These are phyloP conservation scores for Podospora tetraspora DNA, from an alignment of 495 filamentous ascomycete genomes.

Conservation along the genomic window DNA sequence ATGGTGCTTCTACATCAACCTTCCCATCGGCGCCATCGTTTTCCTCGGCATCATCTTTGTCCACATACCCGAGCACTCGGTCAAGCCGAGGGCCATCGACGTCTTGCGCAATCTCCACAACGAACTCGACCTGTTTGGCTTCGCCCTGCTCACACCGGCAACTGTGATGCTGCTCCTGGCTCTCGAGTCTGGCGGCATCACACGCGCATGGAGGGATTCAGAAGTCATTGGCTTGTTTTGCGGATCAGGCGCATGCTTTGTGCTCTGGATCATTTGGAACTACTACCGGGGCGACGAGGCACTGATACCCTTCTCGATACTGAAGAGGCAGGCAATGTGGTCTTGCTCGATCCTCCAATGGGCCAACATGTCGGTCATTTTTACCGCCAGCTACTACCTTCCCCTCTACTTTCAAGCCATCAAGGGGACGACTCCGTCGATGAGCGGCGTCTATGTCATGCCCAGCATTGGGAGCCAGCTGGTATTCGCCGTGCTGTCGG, in stretches of 20 bases:
- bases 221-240: slow-evolving; percentile 63
- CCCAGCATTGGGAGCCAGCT: slow-evolving; percentile 41
- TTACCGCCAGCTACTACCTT: slow-evolving; percentile 55
- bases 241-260: slow-evolving; percentile 52
- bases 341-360: slow-evolving; percentile 46
- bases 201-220: slow-evolving; percentile 55
- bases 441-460: slow-evolving; percentile 50
- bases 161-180: slow-evolving; percentile 67
- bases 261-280: slow-evolving; percentile 57
- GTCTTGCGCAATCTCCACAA: slow-evolving; percentile 34
- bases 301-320: slow-evolving; percentile 60
- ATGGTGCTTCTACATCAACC: slow-evolving; percentile 63
- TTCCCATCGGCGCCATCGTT: slow-evolving; percentile 60
- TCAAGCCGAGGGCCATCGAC: slow-evolving; percentile 34
- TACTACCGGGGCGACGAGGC: slow-evolving; percentile 57
- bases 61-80: slow-evolving; percentile 42
- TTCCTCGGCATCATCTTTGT: slow-evolving; percentile 50
- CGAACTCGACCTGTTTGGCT: slow-evolving; percentile 64
- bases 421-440: slow-evolving; percentile 43
- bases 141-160: slow-evolving; percentile 56
- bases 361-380: slow-evolving; percentile 51
- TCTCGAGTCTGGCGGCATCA: slow-evolving; percentile 71
- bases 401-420: slow-evolving; percentile 70
- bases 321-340: slow-evolving; percentile 60
- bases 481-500: slow-evolving; percentile 46